Percentiles rank a stretch among this genome's conserved stretches.
These are phyloP conservation scores for Moesziomyces antarcticus DNA, from an alignment of 1,284 basidiomycete species.

Conservation along the genomic window DNA sequence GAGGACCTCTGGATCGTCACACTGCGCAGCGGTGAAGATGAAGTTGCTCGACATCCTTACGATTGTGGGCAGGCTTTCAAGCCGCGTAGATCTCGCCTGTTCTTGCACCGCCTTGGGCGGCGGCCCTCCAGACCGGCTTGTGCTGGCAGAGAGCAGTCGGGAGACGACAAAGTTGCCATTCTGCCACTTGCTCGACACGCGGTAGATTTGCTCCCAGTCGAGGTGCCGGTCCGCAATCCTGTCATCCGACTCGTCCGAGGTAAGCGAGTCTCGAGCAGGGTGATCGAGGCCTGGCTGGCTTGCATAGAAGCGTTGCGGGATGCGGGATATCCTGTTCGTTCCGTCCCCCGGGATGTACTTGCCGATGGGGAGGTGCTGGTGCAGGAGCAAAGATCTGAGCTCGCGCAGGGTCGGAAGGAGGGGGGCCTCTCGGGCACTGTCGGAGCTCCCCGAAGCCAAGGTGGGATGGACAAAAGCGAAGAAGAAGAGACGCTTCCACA, in stretches of 20 bases:
- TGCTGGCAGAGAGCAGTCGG: constrained; percentile 5
- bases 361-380: constrained; percentile 22
- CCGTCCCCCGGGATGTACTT: constrained; percentile 24
- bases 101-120: too few relatives aligned
- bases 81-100: too few relatives aligned
- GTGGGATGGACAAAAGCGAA: constrained; percentile 24
- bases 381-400: constrained; percentile 34
- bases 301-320: constrained; percentile 25
- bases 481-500: constrained; percentile 45
- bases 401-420: constrained; percentile 33
- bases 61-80: constrained; percentile 9
- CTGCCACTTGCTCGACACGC: constrained; percentile 47
- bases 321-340: constrained; percentile 8
- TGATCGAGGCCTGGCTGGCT: too few relatives aligned
- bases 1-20: constrained; percentile 7
- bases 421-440: neutral
- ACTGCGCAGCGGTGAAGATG: constrained; percentile 26
- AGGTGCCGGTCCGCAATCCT: constrained; percentile 13
- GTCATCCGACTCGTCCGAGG: neutral
- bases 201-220: constrained; percentile 46
- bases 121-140: too few relatives aligned
- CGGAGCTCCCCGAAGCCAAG: neutral
- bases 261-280: too few relatives aligned
- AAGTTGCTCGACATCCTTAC: constrained; percentile 29
- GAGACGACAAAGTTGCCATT: constrained; percentile 39